Evolutionary conservation across 148 eudicot species (phyloP).

Genomic region (Fallopia convolvulus): DNA sequence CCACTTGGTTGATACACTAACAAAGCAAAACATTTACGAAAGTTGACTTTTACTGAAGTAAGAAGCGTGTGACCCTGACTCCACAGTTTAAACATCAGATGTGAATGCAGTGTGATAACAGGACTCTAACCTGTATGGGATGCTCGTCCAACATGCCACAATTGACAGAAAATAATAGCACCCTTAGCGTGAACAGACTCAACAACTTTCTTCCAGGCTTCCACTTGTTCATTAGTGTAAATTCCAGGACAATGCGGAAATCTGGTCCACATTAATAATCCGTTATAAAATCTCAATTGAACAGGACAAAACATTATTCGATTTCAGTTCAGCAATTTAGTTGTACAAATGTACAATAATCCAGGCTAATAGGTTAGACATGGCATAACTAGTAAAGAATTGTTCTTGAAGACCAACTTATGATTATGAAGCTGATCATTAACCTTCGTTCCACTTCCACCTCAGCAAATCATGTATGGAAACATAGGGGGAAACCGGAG

Average conservation of each 20-base stretch:
- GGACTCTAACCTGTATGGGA: conserved; percentile 64
- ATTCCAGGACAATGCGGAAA: conserved; percentile 93
- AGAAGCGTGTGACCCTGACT: neutral
- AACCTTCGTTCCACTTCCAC: too few relatives aligned
- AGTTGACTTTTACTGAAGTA: neutral
- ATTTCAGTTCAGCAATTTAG: neutral
- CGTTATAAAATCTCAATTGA: neutral
- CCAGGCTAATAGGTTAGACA: neutral
- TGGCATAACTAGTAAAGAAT: neutral
- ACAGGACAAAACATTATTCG: neutral
- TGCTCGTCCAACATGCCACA: conserved; percentile 97
- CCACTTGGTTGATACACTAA: conserved; percentile 84
- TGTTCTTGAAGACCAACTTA: neutral
- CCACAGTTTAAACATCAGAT: neutral
- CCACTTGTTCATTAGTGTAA: conserved; percentile 66
- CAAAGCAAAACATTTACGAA: neutral
- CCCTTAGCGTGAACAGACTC: conserved; percentile 80
- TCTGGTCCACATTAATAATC: conserved; percentile 23
- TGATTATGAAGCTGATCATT: too few relatives aligned
- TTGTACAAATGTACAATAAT: neutral
- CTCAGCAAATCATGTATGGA: too few relatives aligned
- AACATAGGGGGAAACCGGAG: neutral
- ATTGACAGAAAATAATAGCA: conserved; percentile 71
- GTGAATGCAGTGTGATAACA: neutral
- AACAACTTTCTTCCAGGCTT: conserved; percentile 86